These are phyloP conservation scores for Blastomyces gilchristii DNA, from an alignment of 2,329 filamentous ascomycete species.

Conservation along the genomic window DNA sequence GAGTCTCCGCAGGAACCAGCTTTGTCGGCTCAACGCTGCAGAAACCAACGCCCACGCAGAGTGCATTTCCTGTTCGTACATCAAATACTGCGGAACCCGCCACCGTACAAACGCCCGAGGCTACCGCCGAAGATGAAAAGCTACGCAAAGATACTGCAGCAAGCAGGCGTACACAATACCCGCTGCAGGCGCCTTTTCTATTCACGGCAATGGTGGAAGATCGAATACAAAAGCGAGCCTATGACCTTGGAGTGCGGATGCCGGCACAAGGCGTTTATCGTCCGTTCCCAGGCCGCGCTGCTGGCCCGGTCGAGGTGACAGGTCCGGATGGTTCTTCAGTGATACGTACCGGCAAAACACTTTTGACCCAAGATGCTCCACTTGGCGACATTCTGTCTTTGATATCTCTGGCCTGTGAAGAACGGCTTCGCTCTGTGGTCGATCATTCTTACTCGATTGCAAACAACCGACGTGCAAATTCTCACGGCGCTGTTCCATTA, in stretches of 20 bases:
- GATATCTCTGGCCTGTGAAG: constrained; percentile 71
- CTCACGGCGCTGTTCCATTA: constrained; percentile 66
- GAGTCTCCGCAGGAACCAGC: constrained; percentile 35
- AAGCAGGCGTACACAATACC: constrained; percentile 54
- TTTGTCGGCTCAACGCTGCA: constrained; percentile 42
- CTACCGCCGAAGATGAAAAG: constrained; percentile 40
- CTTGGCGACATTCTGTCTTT: constrained; percentile 75
- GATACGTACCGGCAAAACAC: constrained; percentile 55
- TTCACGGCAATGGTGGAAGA: constrained; percentile 49
- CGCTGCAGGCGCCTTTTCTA: constrained; percentile 65
- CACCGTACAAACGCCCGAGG: constrained; percentile 8
- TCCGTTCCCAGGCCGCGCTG: constrained; percentile 32
- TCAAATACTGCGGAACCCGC: constrained; percentile 34
- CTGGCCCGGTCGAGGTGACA: constrained; percentile 38
- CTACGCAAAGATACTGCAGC: constrained; percentile 54
- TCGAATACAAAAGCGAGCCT: constrained; percentile 47
- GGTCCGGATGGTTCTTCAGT: constrained; percentile 55
- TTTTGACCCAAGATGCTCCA: constrained; percentile 60
- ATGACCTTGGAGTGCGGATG: constrained; percentile 49
- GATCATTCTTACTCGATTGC: constrained; percentile 66
- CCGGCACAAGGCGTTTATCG: constrained; percentile 46
- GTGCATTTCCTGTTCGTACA: constrained; percentile 54
- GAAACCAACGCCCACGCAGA: constrained; percentile 46
- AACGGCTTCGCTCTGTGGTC: constrained; percentile 63
- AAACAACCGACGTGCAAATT: constrained; percentile 61